These are phyloP conservation scores for Striga hermonthica DNA, from an alignment of 305 asterid species.

Conservation along the genomic window DNA sequence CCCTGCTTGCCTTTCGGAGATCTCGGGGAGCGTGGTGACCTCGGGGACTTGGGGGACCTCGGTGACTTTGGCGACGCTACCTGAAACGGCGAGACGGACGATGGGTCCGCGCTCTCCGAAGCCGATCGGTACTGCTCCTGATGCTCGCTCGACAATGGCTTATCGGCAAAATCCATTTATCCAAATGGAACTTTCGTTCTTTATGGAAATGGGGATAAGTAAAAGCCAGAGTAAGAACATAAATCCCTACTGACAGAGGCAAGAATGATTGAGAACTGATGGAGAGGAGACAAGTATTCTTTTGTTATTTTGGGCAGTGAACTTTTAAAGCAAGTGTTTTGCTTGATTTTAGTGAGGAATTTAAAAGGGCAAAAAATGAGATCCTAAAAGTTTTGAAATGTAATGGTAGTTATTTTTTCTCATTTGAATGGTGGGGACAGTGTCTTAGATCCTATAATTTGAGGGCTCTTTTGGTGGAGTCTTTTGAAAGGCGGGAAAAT, in stretches of 20 bases:
- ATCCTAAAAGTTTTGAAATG: conserved; percentile 21
- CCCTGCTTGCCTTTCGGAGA: conserved; percentile 34
- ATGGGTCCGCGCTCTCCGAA: conserved; percentile 59
- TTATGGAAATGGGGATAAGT: not conserved
- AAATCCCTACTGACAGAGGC: not conserved
- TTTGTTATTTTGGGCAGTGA: not conserved
- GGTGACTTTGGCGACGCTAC: conserved; percentile 53
- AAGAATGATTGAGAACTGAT: too few relatives aligned
- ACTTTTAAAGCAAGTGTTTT: not conserved
- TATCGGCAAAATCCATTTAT: conserved; percentile 42
- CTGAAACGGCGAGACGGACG: conserved; percentile 42
- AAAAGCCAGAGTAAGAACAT: conserved; percentile 20
- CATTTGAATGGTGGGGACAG: conserved; percentile 33
- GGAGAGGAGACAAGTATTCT: not conserved
- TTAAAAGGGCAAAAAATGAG: not conserved
- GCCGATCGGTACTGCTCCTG: conserved; percentile 45
- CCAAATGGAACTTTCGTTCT: not conserved
- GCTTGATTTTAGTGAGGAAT: not conserved
- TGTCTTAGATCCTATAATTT: conserved; percentile 23
- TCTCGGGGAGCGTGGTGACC: conserved; percentile 46
- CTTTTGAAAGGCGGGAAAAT: conserved; percentile 39
- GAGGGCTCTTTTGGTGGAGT: conserved; percentile 26
- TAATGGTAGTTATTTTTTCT: conserved; percentile 39
- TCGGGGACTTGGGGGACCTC: conserved; percentile 35
- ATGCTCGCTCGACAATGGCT: conserved; percentile 45